Conservation (phyloP, 2,329 filamentous ascomycete species). For the Fusarium beomiforme region DNA sequence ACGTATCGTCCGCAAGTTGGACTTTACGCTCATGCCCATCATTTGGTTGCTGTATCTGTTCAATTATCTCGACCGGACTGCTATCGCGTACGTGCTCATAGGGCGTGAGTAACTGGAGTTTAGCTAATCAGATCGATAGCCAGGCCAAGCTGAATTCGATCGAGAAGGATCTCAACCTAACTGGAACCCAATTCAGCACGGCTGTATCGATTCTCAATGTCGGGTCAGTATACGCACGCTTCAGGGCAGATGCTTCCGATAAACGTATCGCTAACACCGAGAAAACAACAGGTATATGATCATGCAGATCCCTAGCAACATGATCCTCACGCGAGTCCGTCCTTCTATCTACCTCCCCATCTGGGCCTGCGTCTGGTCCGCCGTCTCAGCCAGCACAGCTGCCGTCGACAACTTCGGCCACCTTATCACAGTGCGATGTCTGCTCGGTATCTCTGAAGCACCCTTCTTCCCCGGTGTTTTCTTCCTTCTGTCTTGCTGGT, state of each 20-base stretch:
- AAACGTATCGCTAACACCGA: not conserved
- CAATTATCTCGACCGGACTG: not conserved
- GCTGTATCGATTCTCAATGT: conserved; percentile 40
- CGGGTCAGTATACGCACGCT: too few relatives aligned
- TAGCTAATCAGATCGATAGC: not conserved
- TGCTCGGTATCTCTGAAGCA: conserved; percentile 34
- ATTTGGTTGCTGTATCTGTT: not conserved
- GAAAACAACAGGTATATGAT: conserved; percentile 12
- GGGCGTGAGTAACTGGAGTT: too few relatives aligned
- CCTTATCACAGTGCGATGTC: conserved; percentile 21
- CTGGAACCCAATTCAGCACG: conserved; percentile 36
- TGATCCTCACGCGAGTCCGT: conserved; percentile 18
- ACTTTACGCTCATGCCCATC: not conserved
- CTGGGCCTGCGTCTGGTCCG: conserved; percentile 32
- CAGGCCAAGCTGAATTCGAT: conserved; percentile 39
- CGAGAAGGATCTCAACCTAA: conserved; percentile 35
- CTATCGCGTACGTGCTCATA: not conserved
- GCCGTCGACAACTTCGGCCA: conserved; percentile 8
- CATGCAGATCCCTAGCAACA: conserved; percentile 6
- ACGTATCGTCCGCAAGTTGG: not conserved
- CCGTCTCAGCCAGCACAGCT: conserved; percentile 27
- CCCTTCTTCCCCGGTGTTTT: conserved; percentile 29
- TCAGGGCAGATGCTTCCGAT: too few relatives aligned
- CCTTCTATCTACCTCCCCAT: conserved; percentile 27
- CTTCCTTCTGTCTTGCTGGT: not conserved